Evolutionary conservation across 768 basidiomycete species (phyloP).

Genomic region (Tylopilus rubrobrunneus): DNA sequence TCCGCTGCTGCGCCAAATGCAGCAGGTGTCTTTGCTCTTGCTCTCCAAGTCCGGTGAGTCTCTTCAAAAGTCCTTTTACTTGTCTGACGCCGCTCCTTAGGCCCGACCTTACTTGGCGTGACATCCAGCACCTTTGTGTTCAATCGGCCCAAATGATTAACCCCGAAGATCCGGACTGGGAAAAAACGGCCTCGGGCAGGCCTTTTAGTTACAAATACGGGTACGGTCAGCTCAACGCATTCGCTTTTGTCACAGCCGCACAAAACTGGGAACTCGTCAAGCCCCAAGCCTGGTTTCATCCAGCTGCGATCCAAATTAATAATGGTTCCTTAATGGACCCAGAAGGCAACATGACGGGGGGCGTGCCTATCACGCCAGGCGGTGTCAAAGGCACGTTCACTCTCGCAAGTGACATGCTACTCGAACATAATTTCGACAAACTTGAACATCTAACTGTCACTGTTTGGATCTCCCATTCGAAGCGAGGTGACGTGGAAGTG

Average conservation of each 20-base stretch:
- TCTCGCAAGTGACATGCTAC: conserved; percentile 63
- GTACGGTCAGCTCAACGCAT: conserved; percentile 85
- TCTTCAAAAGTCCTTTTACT: background rate
- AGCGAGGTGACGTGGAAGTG: conserved; percentile 91
- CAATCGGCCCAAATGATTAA: conserved; percentile 76
- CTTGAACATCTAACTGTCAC: conserved; percentile 91
- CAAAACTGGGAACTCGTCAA: conserved; percentile 84
- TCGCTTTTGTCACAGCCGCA: conserved; percentile 75
- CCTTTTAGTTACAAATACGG: conserved; percentile 91
- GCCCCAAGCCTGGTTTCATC: conserved; percentile 87
- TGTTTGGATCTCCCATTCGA: conserved; percentile 88
- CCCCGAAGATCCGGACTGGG: conserved; percentile 92
- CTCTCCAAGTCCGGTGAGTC: conserved; percentile 76
- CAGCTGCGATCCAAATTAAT: conserved; percentile 64
- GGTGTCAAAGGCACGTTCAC: conserved; percentile 65
- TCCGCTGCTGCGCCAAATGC: conserved; percentile 98
- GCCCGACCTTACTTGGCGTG: conserved; percentile 95
- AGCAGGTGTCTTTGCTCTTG: conserved; percentile 89
- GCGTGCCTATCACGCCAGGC: conserved; percentile 57
- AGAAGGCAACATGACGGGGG: conserved; percentile 53
- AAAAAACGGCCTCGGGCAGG: conserved; percentile 53
- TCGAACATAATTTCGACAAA: conserved; percentile 73
- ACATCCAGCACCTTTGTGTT: conserved; percentile 88
- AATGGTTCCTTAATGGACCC: conserved; percentile 49
- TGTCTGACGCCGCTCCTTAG: conserved; percentile 35